A percentile compares a stretch with the other conserved stretches of the same genome.
Evolutionary conservation across 169 alveolate genomes (phyloP).

Genomic region (Plasmodium fragile): DNA sequence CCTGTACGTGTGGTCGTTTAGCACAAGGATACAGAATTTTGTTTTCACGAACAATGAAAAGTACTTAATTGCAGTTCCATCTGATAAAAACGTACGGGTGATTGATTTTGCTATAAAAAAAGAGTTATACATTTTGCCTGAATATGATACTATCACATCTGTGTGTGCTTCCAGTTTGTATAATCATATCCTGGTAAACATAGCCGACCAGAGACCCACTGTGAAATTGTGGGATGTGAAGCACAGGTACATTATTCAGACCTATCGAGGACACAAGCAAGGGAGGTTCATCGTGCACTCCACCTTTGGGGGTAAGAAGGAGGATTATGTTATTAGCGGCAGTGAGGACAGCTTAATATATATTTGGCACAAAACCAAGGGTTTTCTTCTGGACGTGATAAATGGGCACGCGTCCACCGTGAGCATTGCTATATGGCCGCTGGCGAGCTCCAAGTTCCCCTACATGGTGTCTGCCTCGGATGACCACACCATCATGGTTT

Average conservation of each 20-base stretch:
- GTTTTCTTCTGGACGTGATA: conserved; percentile 84
- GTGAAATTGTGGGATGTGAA: conserved; percentile 86
- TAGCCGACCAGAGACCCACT: conserved; percentile 84
- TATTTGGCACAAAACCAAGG: conserved; percentile 89
- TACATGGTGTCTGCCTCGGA: conserved; percentile 84
- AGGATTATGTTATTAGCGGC: conserved; percentile 88
- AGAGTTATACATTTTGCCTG: conserved; percentile 81
- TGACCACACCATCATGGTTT: conserved; percentile 82
- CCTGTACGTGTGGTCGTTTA: conserved; percentile 76
- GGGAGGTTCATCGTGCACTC: conserved; percentile 88
- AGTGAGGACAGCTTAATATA: conserved; percentile 91
- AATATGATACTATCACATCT: conserved; percentile 80
- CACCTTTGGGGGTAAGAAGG: conserved; percentile 89
- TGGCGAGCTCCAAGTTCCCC: conserved; percentile 57
- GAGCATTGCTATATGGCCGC: conserved; percentile 89
- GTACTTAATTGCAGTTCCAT: conserved; percentile 78
- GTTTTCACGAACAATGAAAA: conserved; percentile 81
- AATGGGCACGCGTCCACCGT: conserved; percentile 90
- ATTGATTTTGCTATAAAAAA: conserved; percentile 70
- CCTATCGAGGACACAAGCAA: conserved; percentile 90
- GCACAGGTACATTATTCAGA: conserved; percentile 82
- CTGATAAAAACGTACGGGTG: conserved; percentile 80
- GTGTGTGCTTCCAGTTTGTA: conserved; percentile 77
- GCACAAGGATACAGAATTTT: conserved; percentile 78
- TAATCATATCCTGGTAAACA: conserved; percentile 84